phyloP scores from a whole-genome alignment of 2,329 filamentous ascomycete genomes.

The Monilinia fructigena region DNA sequence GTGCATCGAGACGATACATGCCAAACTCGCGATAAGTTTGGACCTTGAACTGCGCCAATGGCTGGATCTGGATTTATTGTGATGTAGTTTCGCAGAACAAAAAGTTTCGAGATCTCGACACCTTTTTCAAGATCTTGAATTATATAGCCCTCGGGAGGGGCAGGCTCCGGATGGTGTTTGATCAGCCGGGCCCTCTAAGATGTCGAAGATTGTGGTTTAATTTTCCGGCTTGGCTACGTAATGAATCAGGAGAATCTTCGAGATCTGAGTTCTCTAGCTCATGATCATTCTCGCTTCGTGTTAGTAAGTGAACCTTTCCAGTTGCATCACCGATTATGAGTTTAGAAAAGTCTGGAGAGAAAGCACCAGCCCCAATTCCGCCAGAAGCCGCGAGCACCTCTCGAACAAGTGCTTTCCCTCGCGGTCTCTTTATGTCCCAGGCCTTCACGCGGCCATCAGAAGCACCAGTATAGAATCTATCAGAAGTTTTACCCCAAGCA shows the following conservation, averaged over 20 bases:
- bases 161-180: slow-evolving; percentile 51
- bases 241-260: slow-evolving; percentile 1
- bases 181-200: slow-evolving; percentile 44
- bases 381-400: slow-evolving; percentile 55
- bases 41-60: slow-evolving; percentile 57
- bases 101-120: slow-evolving; percentile 39
- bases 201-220: not conserved
- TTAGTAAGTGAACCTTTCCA: slow-evolving; percentile 57
- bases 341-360: slow-evolving; percentile 55
- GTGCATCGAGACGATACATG: slow-evolving; percentile 51
- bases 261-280: slow-evolving; percentile 31
- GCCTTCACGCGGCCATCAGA: slow-evolving; percentile 63
- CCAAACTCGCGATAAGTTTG: slow-evolving; percentile 50
- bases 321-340: slow-evolving; percentile 61
- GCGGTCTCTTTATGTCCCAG: slow-evolving; percentile 55
- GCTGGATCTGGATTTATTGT: slow-evolving; percentile 46
- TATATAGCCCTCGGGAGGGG: slow-evolving; percentile 42
- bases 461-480: slow-evolving; percentile 62
- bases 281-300: slow-evolving; percentile 44
- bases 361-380: slow-evolving; percentile 57
- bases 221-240: not conserved
- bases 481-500: slow-evolving; percentile 56
- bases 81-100: slow-evolving; percentile 46
- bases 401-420: slow-evolving; percentile 48
- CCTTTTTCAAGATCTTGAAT: slow-evolving; percentile 28